These are phyloP conservation scores for Fusarium nurragi DNA, from an alignment of 2,329 filamentous ascomycete genomes.

Conservation along the genomic window DNA sequence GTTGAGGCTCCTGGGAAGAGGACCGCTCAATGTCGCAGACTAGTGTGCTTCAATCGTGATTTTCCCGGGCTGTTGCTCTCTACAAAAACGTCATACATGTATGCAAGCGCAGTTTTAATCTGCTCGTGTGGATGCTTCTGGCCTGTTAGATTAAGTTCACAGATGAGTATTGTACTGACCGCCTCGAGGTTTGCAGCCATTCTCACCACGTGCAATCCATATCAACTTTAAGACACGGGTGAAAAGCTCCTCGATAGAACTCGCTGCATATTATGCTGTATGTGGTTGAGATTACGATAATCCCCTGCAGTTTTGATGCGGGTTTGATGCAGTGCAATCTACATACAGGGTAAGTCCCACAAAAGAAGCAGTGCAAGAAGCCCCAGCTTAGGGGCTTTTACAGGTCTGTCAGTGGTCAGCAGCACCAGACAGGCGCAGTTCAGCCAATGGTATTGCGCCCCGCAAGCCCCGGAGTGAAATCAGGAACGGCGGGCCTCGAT, in stretches of 20 bases:
- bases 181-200: background rate
- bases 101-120: background rate
- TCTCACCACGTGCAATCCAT: background rate
- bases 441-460: constrained; percentile 10
- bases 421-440: background rate
- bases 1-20: constrained; percentile 12
- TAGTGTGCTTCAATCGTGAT: constrained; percentile 1
- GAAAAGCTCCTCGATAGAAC: constrained; percentile 11
- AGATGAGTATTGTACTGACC: constrained; percentile 5
- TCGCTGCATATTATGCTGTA: background rate
- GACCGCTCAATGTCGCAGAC: background rate
- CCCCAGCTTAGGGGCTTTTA: background rate
- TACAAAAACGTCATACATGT: constrained; percentile 6
- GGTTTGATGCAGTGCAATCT: constrained; percentile 9
- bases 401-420: constrained; percentile 15
- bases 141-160: background rate
- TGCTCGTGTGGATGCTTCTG: background rate
- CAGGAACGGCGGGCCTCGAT: constrained; percentile 36
- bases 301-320: background rate
- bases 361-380: constrained; percentile 10
- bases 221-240: constrained; percentile 2
- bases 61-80: background rate
- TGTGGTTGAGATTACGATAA: background rate
- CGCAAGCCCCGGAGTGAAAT: constrained; percentile 27
- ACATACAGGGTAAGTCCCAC: constrained; percentile 32